Percentiles rank a stretch among this genome's conserved stretches.
Conservation (phyloP, 2,329 filamentous ascomycete species). For the Phaeosphaeriaceae sp. region DNA sequence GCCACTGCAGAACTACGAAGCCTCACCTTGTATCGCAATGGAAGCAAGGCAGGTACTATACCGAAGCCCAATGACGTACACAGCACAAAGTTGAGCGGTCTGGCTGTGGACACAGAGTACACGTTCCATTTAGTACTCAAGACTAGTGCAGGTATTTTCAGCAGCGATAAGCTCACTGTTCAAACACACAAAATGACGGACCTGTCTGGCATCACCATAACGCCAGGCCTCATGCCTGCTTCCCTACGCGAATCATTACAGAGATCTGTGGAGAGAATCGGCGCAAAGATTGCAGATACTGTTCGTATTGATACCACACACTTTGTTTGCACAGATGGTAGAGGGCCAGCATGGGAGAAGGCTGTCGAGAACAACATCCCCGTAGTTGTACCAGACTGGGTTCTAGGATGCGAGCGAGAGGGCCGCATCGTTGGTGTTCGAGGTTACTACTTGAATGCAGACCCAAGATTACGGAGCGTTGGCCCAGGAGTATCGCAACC, state of each 20-base stretch:
- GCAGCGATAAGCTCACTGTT: constrained; percentile 82
- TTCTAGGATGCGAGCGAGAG: constrained; percentile 93
- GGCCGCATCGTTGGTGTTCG: constrained; percentile 92
- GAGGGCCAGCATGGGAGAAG: constrained; percentile 92
- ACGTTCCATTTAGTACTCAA: constrained; percentile 90
- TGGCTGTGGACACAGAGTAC: constrained; percentile 97
- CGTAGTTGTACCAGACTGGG: constrained; percentile 95
- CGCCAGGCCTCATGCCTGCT: constrained; percentile 81
- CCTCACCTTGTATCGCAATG: constrained; percentile 91
- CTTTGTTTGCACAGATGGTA: constrained; percentile 94
- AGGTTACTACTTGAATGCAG: constrained; percentile 94
- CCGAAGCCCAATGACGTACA: constrained; percentile 85
- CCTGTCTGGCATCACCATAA: constrained; percentile 92
- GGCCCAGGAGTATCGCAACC: constrained; percentile 46
- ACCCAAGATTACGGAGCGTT: constrained; percentile 66
- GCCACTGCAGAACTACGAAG: constrained; percentile 91
- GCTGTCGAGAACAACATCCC: constrained; percentile 98
- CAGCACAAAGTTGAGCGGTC: constrained; percentile 94
- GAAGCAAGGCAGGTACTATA: constrained; percentile 94
- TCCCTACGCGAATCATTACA: constrained; percentile 74
- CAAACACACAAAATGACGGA: constrained; percentile 99
- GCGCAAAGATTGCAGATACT: constrained; percentile 86
- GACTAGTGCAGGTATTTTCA: constrained; percentile 86
- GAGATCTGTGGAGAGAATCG: constrained; percentile 82
- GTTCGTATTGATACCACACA: constrained; percentile 98